A percentile compares a stretch with the other conserved stretches of the same genome.
These are phyloP conservation scores for Linnemannia hyalina DNA, from an alignment of 192 early-diverging fungal species.

Conservation along the genomic window DNA sequence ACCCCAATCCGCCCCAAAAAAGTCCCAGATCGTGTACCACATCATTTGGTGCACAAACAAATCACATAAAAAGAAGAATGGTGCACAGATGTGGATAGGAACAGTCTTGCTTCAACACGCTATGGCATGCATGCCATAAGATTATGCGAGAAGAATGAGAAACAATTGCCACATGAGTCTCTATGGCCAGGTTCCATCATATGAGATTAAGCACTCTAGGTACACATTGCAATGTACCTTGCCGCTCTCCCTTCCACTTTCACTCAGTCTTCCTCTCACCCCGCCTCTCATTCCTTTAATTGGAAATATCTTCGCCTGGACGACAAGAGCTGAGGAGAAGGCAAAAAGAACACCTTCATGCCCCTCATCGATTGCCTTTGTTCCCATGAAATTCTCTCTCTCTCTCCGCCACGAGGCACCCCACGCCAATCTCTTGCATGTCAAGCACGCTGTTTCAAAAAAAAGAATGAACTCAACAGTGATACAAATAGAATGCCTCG, in stretches of 20 bases:
- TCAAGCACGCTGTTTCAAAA: too few relatives aligned
- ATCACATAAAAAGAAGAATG: not conserved
- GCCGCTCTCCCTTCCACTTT: not conserved
- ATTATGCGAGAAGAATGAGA: not conserved
- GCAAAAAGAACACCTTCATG: not conserved
- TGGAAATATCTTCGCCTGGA: not conserved
- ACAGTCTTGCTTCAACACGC: not conserved
- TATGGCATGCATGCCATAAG: too few relatives aligned
- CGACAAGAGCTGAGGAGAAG: not conserved
- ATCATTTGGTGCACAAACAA: not conserved
- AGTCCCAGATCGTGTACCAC: conserved; percentile 2
- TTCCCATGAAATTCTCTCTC: too few relatives aligned
- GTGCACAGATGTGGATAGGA: not conserved
- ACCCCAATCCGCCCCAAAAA: not conserved
- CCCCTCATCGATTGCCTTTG: not conserved
- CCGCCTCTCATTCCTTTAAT: not conserved
- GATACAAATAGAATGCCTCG: too few relatives aligned
- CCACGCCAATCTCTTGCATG: too few relatives aligned
- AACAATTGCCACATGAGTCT: not conserved
- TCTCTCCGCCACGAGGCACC: too few relatives aligned
- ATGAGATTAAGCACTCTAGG: not conserved
- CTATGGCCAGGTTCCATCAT: not conserved
- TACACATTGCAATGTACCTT: not conserved
- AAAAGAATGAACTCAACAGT: too few relatives aligned
- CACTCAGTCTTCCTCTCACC: not conserved